Evolutionary conservation across 352 stramenopile species (phyloP), one percentile per base, ranked within the genome.

Genomic region (Pseudoperonospora humuli): DNA sequence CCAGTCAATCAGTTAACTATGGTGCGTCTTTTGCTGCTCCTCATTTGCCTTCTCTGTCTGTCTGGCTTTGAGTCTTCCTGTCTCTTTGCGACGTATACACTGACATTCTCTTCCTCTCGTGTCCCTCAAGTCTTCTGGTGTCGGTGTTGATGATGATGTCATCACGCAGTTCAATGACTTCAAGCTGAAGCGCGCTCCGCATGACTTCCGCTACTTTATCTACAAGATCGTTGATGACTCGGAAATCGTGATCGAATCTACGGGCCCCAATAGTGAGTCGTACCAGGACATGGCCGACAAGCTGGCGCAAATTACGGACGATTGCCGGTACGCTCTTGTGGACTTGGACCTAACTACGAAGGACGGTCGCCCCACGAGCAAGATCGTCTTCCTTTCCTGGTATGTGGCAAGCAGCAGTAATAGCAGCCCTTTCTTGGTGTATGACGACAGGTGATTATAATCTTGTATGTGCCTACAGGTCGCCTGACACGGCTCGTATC

Each of bases 201-300:
- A 93, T 67, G 95, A 97, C 60, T 88, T 81, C 64, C 86, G 90
- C 50, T 97, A 96, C 84, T 96, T 97, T 58, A 93, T 96, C 67
- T 97, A 96, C 80, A 95, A 96, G 75, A 97, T 97, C 56, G 82
- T 92, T 44, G 73, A 78, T 48, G 78, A 97, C 70, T 80, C 70
- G 59, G 84, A 97, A 66, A 96, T 98, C 44, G 78, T 95, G 32
- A 96, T 97, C 61, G 87, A 96, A 26, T 81, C 84, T 21, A 80
- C 71, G 28, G 89, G 88, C 21, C 62, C 70, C 20, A 61, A 67
- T 36, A 57, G 45, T 8, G 84, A 95, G 54, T 87, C 65, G 26
- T 96, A 92, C 62, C 74, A 95, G 39, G 82, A 96, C 60, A 95
- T 96, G 63, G 68, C 70, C 39, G 59, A 60, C 42, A 87, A 89